Conservation (phyloP, 164 flowering plant species). For the Aristolochia contorta region DNA sequence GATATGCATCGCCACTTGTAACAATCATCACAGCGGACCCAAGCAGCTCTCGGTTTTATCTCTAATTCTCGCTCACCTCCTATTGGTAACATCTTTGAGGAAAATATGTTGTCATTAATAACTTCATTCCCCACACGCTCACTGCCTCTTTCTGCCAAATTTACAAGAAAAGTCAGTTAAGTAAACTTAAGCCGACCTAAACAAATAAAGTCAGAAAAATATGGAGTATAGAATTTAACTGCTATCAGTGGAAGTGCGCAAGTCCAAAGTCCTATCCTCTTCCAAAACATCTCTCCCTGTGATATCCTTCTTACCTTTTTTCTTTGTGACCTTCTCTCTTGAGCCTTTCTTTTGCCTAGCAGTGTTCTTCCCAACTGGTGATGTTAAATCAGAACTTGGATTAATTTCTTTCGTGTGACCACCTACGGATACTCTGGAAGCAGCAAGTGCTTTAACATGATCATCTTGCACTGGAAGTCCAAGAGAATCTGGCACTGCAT, state of each 20-base stretch:
- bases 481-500: slow-evolving; percentile 8
- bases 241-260: slow-evolving; percentile 7
- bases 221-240: neutral
- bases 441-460: slow-evolving; percentile 18
- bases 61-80: neutral
- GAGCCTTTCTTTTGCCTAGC: slow-evolving; percentile 18
- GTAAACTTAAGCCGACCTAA: neutral
- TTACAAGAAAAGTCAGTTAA: neutral
- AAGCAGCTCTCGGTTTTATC: slow-evolving; percentile 41
- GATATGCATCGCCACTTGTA: slow-evolving; percentile 89
- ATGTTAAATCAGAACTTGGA: slow-evolving; percentile 17
- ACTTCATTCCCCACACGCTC: slow-evolving; percentile 13
- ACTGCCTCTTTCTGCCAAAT: slow-evolving; percentile 13
- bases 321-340: slow-evolving; percentile 15
- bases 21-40: slow-evolving; percentile 95
- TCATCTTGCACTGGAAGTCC: slow-evolving; percentile 10
- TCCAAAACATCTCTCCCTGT: slow-evolving; percentile 12
- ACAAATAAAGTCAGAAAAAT: neutral
- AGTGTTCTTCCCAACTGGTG: slow-evolving; percentile 17
- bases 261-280: slow-evolving; percentile 9
- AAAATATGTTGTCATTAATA: slow-evolving; percentile 13
- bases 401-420: slow-evolving; percentile 22
- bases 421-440: slow-evolving; percentile 21
- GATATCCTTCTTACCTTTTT: slow-evolving; percentile 17
- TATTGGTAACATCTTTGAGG: slow-evolving; percentile 14